A percentile compares a stretch with the other conserved stretches of the same genome.
These are phyloP conservation scores for Apodospora peruviana DNA, from an alignment of 495 filamentous ascomycete species.

Conservation along the genomic window DNA sequence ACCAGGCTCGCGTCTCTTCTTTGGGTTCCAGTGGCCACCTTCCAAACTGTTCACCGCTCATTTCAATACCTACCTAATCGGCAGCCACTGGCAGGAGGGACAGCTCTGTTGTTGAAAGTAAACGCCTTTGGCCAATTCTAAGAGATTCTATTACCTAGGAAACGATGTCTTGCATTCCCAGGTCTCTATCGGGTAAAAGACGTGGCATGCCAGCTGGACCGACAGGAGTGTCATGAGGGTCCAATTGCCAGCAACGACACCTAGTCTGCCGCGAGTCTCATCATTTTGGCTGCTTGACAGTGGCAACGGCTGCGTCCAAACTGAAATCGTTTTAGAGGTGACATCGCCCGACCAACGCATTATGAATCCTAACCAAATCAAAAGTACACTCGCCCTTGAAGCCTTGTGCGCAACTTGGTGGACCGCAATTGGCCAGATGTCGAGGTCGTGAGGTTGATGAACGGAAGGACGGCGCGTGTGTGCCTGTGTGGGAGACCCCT, in stretches of 20 bases:
- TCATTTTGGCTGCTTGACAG: too few species aligned
- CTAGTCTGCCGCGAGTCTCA: too few species aligned
- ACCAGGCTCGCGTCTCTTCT: not conserved
- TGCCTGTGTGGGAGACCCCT: slow-evolving; percentile 8
- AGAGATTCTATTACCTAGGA: not conserved
- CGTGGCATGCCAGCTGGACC: not conserved
- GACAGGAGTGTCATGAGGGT: not conserved
- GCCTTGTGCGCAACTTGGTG: slow-evolving; percentile 16
- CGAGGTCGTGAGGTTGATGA: slow-evolving; percentile 1
- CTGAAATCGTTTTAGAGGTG: not conserved
- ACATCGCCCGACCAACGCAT: slow-evolving; percentile 13
- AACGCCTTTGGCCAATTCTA: not conserved
- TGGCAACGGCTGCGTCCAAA: too few species aligned
- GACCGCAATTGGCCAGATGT: slow-evolving; percentile 10
- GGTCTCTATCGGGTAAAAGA: not conserved
- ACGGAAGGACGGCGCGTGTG: slow-evolving; percentile 17
- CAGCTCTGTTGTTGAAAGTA: too few species aligned
- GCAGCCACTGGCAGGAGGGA: too few species aligned
- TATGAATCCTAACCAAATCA: slow-evolving; percentile 3
- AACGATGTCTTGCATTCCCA: not conserved
- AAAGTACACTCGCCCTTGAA: slow-evolving; percentile 1
- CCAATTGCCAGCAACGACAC: not conserved
- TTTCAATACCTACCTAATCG: not conserved
- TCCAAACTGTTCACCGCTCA: not conserved
- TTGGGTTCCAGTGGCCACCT: not conserved